Evolutionary conservation across 768 basidiomycete genomes (phyloP).

Genomic region (Panaeolus papilionaceus): DNA sequence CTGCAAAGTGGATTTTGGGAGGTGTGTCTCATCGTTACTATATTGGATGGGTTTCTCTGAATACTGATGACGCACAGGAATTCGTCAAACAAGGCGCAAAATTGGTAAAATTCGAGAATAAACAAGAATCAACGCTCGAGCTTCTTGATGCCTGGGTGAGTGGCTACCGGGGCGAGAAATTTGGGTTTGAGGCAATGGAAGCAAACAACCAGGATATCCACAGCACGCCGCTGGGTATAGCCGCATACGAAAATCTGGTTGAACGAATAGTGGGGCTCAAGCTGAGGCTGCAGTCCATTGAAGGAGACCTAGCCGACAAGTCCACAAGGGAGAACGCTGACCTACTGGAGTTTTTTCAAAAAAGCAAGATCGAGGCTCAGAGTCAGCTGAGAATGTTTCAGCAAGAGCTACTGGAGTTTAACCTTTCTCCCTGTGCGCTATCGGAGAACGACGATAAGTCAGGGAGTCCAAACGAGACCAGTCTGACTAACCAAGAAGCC

Average conservation of each 20-base stretch:
- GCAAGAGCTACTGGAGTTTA: conserved; percentile 1
- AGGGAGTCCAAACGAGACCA: no score
- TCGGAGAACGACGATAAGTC: no score
- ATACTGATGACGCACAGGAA: no score
- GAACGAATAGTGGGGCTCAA: background rate
- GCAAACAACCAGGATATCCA: background rate
- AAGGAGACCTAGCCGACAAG: background rate
- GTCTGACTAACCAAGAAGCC: no score
- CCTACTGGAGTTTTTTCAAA: background rate
- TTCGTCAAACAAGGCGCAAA: conserved; percentile 20
- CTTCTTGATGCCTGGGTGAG: background rate
- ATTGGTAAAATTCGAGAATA: conserved; percentile 23
- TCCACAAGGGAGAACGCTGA: background rate
- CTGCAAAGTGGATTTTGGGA: conserved; percentile 27
- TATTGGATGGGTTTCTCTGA: no score
- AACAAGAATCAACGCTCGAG: background rate
- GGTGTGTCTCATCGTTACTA: no score
- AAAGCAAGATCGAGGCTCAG: background rate
- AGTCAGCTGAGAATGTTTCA: background rate
- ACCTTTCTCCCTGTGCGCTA: background rate
- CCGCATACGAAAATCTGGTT: background rate
- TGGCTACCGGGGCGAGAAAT: background rate
- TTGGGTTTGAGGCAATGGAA: background rate
- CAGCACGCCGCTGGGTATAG: background rate
- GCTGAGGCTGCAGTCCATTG: background rate